Percentiles rank a stretch among this genome's conserved stretches.
Evolutionary conservation across 768 basidiomycete genomes (phyloP).

Genomic region (Tulasnella sp.): DNA sequence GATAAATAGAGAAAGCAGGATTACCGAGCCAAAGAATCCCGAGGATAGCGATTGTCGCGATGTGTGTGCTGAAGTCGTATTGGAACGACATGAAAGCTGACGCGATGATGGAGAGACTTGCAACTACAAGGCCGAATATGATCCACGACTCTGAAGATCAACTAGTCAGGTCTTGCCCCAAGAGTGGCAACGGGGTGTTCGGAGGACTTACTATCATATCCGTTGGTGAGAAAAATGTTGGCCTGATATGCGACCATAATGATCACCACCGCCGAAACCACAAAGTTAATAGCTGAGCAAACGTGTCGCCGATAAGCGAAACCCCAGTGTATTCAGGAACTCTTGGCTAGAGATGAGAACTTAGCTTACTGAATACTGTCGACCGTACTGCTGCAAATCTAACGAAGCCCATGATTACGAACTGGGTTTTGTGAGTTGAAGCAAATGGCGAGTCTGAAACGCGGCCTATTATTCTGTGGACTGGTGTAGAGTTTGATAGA

Average conservation of each 20-base stretch:
- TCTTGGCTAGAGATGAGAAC: neutral
- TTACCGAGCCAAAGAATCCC: slow-evolving; percentile 1
- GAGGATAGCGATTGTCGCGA: neutral
- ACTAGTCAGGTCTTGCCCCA: neutral
- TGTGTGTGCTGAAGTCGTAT: slow-evolving; percentile 10
- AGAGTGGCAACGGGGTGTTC: neutral
- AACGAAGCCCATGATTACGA: neutral
- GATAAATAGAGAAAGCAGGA: neutral
- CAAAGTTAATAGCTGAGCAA: neutral
- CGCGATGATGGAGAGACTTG: neutral
- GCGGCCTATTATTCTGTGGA: too few species aligned
- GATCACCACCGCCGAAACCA: neutral
- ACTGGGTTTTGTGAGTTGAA: neutral
- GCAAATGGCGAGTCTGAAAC: too few species aligned
- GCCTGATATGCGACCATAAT: neutral
- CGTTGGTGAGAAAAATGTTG: slow-evolving; percentile 12
- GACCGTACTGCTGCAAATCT: neutral
- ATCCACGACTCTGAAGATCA: neutral
- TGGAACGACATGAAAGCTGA: neutral
- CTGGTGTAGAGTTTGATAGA: too few species aligned
- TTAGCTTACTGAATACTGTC: neutral
- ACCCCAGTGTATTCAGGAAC: neutral
- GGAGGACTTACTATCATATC: neutral
- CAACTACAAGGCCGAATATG: slow-evolving; percentile 11
- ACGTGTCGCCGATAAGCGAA: neutral